phyloP scores from a whole-genome alignment of 2,329 filamentous ascomycete species.

The Claviceps pusilla region DNA sequence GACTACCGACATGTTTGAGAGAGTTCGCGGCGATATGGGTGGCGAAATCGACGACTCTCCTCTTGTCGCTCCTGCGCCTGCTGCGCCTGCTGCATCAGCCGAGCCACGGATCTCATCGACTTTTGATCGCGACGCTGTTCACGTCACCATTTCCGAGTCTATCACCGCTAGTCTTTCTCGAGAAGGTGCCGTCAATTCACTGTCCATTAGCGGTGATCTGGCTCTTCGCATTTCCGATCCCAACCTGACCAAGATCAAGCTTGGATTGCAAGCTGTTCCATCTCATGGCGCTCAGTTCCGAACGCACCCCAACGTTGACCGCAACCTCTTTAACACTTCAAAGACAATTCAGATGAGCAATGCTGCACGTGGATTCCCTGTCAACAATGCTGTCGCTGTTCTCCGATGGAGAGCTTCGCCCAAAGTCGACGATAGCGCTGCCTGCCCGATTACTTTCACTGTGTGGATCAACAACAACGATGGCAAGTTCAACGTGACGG shows the following conservation, averaged over 20 bases:
- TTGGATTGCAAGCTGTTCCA: constrained; percentile 60
- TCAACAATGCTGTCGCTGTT: constrained; percentile 86
- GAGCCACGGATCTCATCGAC: constrained; percentile 48
- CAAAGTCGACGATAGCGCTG: constrained; percentile 62
- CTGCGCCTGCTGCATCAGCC: constrained; percentile 30
- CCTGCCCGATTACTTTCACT: constrained; percentile 87
- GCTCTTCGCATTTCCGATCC: constrained; percentile 82
- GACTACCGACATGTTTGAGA: constrained; percentile 92
- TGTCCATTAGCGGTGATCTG: constrained; percentile 83
- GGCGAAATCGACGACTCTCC: constrained; percentile 66
- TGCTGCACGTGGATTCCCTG: constrained; percentile 72
- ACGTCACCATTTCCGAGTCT: constrained; percentile 76
- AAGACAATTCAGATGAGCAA: constrained; percentile 87
- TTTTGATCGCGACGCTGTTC: constrained; percentile 68
- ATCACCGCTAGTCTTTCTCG: constrained; percentile 79
- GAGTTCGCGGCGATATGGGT: constrained; percentile 83
- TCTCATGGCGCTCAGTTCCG: constrained; percentile 81
- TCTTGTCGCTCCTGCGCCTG: constrained; percentile 45
- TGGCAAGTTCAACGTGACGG: constrained; percentile 73
- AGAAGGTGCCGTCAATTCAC: constrained; percentile 73
- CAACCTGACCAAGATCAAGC: constrained; percentile 79
- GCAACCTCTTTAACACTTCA: constrained; percentile 64
- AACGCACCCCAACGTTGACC: constrained; percentile 94
- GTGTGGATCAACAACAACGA: constrained; percentile 92
- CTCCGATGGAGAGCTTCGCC: constrained; percentile 82